Base-by-base conservation (phyloP, 768 basidiomycete genomes). In the Mycena haematopus region DNA sequence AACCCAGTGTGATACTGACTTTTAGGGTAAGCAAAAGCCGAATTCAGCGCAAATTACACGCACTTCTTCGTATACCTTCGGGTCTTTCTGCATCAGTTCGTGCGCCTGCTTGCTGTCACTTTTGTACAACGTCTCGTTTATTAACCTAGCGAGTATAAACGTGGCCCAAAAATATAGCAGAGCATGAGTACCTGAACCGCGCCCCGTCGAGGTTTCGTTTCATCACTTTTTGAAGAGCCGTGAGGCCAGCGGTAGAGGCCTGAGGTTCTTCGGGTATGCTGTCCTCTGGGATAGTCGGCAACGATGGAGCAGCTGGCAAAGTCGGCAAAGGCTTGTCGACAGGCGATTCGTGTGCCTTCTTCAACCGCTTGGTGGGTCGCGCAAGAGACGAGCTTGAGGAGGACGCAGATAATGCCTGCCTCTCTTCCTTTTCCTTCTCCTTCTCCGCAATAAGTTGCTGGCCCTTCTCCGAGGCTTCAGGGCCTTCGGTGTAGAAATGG, bases 41-140 rank as follows among this genome's bases (percentile, higher is more conserved):
- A n/a, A 13, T 1, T 35, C 56, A 10, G 27, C 27, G 22, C 55
- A 68, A 44, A 59, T 45, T 45, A 47, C 51, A 60, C 68, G 73
- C 76, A 96, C 96, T 75, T 98, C 96, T 57, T 89, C 81, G 67
- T 92, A 98, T 13, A 92, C 82, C 33, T 81, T 83, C 9, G 92
- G 89, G 72, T 96, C 91, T 31, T 89, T 83, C 72, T 84, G 85
- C 89, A 98, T 93, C 86, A 97, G 86, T 60, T 84, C 77, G 63
- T 84, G 84, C 15, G 94, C 93, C 45, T 90, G 80, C 36, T 73
- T 77, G 69, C 95, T 93, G 57, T 87, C 85, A 0, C 89, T 90
- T 67, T 95, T 96, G 78, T 99, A 99, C 31, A 99, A 78, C 40
- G 82, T 84, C 78, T 98, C 96, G 72, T 99, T 99, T 58, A 98